Evolutionary conservation across 2,329 filamentous ascomycete genomes (phyloP).

Genomic region (Purpureocillium lavendulum): DNA sequence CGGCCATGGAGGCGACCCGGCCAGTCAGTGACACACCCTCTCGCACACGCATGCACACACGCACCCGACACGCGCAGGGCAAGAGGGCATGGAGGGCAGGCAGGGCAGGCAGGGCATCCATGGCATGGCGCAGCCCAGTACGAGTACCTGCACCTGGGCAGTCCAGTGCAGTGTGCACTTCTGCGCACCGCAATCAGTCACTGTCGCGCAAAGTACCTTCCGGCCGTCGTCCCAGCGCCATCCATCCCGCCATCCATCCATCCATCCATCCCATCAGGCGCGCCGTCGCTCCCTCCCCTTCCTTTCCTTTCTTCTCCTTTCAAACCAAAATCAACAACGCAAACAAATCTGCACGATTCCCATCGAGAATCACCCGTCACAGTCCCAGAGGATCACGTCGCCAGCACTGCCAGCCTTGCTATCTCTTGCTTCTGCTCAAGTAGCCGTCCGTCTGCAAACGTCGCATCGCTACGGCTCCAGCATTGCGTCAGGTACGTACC

Average conservation of each 20-base stretch:
- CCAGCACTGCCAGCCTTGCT: conserved; percentile 32
- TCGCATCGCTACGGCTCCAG: conserved; percentile 15
- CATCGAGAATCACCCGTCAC: conserved; percentile 52
- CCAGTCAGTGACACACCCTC: too few species aligned
- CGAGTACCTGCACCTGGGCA: conserved; percentile 1
- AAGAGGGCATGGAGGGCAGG: too few species aligned
- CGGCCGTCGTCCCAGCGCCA: too few species aligned
- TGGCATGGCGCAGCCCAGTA: too few species aligned
- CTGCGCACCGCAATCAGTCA: too few species aligned
- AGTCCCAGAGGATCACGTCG: conserved; percentile 47
- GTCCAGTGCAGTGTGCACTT: too few species aligned
- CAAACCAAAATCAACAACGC: conserved; percentile 41
- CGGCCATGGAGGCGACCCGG: too few species aligned
- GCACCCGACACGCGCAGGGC: too few species aligned
- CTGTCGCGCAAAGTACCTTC: too few species aligned
- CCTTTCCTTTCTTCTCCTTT: conserved; percentile 24
- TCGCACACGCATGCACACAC: too few species aligned
- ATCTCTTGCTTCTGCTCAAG: conserved; percentile 15
- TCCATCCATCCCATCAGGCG: conserved; percentile 13
- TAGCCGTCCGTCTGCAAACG: conserved; percentile 12
- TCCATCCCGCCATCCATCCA: too few species aligned
- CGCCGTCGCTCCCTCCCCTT: conserved; percentile 18
- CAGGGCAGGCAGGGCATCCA: too few species aligned
- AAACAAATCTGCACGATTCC: conserved; percentile 42
- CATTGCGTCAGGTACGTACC: conserved; percentile 23